Base-by-base conservation (phyloP, 805 yeast species). In the Barnettozyma vustinii region DNA sequence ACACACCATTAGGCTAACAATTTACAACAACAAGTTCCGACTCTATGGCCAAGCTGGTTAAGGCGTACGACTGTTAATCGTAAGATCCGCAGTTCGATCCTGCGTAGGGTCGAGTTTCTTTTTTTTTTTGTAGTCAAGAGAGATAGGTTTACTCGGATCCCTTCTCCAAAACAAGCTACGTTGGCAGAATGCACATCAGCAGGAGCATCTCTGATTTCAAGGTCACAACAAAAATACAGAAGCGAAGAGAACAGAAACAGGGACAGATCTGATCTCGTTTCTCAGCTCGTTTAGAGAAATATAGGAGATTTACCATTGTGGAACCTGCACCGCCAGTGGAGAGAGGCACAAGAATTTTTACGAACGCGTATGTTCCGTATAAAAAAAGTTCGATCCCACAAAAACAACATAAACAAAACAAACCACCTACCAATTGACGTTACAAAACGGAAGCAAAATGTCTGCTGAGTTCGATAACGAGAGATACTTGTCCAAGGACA, bases 51-150 rank as follows among this genome's bases (percentile, higher is more conserved):
- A 57, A 57, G 61, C 48, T 57, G 61, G 61, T 56, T 57, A 70
- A 70, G 74, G 75, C 75, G 75, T 69, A 70, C 68, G 75, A 70
- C 75, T 70, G 71, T 72, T 70, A 71, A 69, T 70, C 74, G 67
- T 70, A 69, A 70, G 75, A 70, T 70, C 70, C 71, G 62, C 73
- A 72, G 75, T 70, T 70, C 75, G 70, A 70, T 70, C 75, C 75
- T 72, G 73, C 61, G 71, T 69, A 71, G 67, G 74, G 71, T 72
- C 69, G 72, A 57, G 60, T 60, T 57, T 52, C 51, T 58, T 54
- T 20, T 44, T 16, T n/a, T n/a, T n/a, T n/a, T n/a, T n/a, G n/a
- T n/a, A n/a, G n/a, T n/a, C n/a, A n/a, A n/a, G n/a, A n/a, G n/a
- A n/a, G n/a, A n/a, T n/a, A n/a, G n/a, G n/a, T n/a, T n/a, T n/a